Base-by-base conservation (phyloP, 441 rosid species). In the Corymbia citriodora region DNA sequence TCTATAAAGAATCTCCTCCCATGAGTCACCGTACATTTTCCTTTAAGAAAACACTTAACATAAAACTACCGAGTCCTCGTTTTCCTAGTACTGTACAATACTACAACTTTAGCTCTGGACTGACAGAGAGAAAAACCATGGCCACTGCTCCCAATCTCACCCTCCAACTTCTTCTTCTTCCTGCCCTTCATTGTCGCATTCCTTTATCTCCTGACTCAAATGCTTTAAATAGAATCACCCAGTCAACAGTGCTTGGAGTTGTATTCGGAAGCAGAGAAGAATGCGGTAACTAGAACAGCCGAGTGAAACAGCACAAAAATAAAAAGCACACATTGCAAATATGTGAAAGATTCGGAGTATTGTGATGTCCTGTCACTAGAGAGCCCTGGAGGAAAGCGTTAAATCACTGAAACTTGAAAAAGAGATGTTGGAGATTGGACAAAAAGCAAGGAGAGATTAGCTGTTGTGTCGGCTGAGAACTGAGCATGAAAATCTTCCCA, bases 91-190 rank as follows among this genome's bases (percentile, higher is more conserved):
- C 15, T 53, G 15, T 14, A 14, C 15, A 16, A 53, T 16, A 53
- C 54, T 53, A 21, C 57, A 55, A 17, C 57, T 17, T 55, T 55
- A 55, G 57, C 57, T 55, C 57, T 17, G 8, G 21, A 17, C 57
- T 55, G 57, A 21, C 57, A 55, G 21, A 55, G 57, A 21, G 18
- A 21, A 55, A 18, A 55, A 55, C 57, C 8, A 55, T 17, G 57
- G 57, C 57, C 57, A 17, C 52, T 40, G 45, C 79, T 33, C 63
- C 82, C 52, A 83, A 72, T 88, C 90, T 52, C 81, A 90, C 87
- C 87, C 12, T 87, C 87, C 83, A 90, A 88, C 61, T 29, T 91
- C 90, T 88, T 86, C 93, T 88, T 83, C 91, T 90, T 55, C 88
- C 11, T 93, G 27, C 53, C 2, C 52, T 45, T 74, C 91, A 68